A percentile compares a stretch with the other conserved stretches of the same genome.
Conservation (phyloP, 768 basidiomycete genomes). For the Amylocystis lapponica region DNA sequence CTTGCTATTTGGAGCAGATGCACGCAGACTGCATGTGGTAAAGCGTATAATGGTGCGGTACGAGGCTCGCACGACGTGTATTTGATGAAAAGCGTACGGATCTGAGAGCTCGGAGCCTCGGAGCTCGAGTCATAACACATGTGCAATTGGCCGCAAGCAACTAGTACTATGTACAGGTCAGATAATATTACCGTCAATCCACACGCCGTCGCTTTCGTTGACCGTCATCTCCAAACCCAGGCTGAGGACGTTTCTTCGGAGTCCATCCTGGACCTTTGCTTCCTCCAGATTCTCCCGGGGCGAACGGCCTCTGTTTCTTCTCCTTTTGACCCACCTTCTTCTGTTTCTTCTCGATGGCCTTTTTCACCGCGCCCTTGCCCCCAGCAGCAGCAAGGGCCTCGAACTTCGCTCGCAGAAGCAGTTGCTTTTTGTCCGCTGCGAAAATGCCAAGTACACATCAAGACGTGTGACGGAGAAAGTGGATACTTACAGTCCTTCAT, state of each 20-base stretch:
- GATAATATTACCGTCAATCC: not conserved
- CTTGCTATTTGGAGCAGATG: no score
- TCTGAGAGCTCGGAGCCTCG: no score
- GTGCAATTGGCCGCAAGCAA: no score
- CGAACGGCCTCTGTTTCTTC: conserved; percentile 76
- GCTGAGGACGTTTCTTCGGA: not conserved
- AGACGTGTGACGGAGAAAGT: not conserved
- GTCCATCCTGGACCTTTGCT: no score
- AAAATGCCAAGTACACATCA: conserved; percentile 1
- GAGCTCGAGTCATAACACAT: no score
- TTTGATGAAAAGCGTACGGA: no score
- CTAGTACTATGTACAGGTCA: no score
- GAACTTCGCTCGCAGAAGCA: conserved; percentile 70
- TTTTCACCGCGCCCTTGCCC: conserved; percentile 77
- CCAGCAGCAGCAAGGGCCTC: conserved; percentile 73
- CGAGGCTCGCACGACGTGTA: no score
- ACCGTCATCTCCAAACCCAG: not conserved
- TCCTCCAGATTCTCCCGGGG: conserved; percentile 8
- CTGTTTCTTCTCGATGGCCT: conserved; percentile 84
- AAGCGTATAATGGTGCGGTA: no score
- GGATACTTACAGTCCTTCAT: conserved; percentile 67
- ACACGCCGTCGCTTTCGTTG: conserved; percentile 3
- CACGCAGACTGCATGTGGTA: no score
- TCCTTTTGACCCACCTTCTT: conserved; percentile 85
- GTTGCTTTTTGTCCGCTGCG: conserved; percentile 71